phyloP scores from a whole-genome alignment of 345 rosid genomes.

The Gossypium thurberi region DNA sequence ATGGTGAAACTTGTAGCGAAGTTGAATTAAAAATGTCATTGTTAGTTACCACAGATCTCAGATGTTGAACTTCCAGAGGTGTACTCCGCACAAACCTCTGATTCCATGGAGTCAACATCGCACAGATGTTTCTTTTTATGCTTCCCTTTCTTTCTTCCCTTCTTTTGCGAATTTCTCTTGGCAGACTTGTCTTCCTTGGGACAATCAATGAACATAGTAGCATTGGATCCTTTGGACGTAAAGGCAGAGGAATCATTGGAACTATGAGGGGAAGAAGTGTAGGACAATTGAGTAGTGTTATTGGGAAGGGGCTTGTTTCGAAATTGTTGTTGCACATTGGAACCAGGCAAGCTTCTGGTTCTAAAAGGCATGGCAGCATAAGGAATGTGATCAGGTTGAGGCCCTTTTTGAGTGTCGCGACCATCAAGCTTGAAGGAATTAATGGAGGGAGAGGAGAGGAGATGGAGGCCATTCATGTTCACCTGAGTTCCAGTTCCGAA shows the following conservation, averaged over 20 bases:
- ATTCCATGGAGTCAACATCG: conserved; percentile 13
- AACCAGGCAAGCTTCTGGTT: conserved; percentile 20
- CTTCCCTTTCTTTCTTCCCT: conserved; percentile 37
- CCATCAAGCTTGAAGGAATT: conserved; percentile 23
- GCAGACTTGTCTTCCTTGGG: neutral
- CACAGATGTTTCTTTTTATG: conserved; percentile 20
- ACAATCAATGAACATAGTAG: neutral
- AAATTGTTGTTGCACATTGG: conserved; percentile 1
- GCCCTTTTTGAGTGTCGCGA: conserved; percentile 11
- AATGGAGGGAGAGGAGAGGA: conserved; percentile 18
- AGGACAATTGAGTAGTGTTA: conserved; percentile 6
- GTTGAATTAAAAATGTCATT: conserved; percentile 14
- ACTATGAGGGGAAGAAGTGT: conserved; percentile 14
- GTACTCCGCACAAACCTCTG: conserved; percentile 14
- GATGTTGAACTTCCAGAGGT: conserved; percentile 18
- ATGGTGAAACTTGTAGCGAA: conserved; percentile 1
- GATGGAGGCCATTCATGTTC: conserved; percentile 27
- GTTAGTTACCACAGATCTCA: conserved; percentile 15
- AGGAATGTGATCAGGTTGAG: conserved; percentile 16
- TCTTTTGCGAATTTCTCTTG: conserved; percentile 2
- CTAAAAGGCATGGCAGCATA: conserved; percentile 14
- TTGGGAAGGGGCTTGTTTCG: neutral
- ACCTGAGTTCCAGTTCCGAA: conserved; percentile 21
- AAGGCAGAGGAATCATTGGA: conserved; percentile 16
- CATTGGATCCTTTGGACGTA: conserved; percentile 12